Evolutionary conservation across 306 rosid genomes (phyloP).

Genomic region (Neltuma alba): DNA sequence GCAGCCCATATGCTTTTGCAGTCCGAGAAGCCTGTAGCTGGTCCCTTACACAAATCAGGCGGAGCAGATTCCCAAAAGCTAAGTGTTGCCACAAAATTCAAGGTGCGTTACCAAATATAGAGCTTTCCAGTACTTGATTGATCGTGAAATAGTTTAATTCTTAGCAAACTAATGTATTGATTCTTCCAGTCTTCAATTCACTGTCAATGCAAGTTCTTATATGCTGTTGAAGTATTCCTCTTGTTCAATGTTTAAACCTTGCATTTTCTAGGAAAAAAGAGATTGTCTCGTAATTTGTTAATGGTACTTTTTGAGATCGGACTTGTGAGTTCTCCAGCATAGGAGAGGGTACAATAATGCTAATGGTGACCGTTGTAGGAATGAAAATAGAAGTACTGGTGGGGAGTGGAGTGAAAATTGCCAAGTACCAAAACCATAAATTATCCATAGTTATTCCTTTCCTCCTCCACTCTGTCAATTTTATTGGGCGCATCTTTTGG

Average conservation of each 20-base stretch:
- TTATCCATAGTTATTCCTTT: background rate
- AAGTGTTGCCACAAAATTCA: conserved; percentile 96
- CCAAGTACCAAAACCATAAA: conserved; percentile 22
- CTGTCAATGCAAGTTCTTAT: conserved; percentile 1
- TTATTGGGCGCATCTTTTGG: background rate
- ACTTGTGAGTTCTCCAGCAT: conserved; percentile 15
- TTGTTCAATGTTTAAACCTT: conserved; percentile 14
- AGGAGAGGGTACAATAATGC: background rate
- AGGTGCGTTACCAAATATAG: conserved; percentile 51
- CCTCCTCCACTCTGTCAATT: background rate
- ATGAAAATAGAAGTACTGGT: background rate
- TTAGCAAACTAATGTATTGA: background rate
- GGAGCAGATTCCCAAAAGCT: conserved; percentile 99
- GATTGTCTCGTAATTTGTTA: conserved; percentile 1
- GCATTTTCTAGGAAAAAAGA: conserved; percentile 22
- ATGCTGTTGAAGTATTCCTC: conserved; percentile 26
- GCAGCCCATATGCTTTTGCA: conserved; percentile 85
- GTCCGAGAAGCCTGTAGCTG: conserved; percentile 88
- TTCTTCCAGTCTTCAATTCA: conserved; percentile 12
- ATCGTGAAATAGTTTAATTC: conserved; percentile 11
- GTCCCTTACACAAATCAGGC: conserved; percentile 85
- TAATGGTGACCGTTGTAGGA: background rate
- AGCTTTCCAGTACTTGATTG: conserved; percentile 2
- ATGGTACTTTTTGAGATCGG: conserved; percentile 1
- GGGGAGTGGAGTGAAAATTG: conserved; percentile 11